A percentile compares a stretch with the other conserved stretches of the same genome.
Conservation (phyloP, 2,329 filamentous ascomycete genomes). For the Gremmenia infestans region DNA sequence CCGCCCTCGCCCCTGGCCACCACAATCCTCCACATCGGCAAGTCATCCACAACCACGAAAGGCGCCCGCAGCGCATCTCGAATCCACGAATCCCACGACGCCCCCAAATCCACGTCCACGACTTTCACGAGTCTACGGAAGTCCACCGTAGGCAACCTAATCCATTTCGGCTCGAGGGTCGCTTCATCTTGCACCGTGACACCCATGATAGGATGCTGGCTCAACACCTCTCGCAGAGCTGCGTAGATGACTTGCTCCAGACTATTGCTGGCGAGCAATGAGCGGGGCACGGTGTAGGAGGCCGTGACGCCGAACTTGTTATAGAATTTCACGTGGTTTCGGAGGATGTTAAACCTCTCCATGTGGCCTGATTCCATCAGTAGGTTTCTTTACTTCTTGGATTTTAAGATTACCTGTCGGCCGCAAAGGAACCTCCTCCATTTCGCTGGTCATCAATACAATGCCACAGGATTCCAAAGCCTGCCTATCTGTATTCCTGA, state of each 20-base stretch:
- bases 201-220: constrained; percentile 15
- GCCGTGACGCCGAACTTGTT: constrained; percentile 19
- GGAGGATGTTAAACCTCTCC: constrained; percentile 19
- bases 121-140: constrained; percentile 14
- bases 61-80: constrained; percentile 6
- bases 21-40: constrained; percentile 17
- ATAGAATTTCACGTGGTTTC: constrained; percentile 20
- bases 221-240: constrained; percentile 5
- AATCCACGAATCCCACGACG: constrained; percentile 11
- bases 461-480: not conserved
- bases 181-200: constrained; percentile 16
- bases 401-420: constrained; percentile 4
- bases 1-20: not conserved
- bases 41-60: constrained; percentile 7
- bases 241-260: constrained; percentile 11
- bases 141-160: constrained; percentile 9
- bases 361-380: constrained; percentile 11
- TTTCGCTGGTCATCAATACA: not conserved
- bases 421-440: constrained; percentile 1
- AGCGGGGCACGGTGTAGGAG: constrained; percentile 14
- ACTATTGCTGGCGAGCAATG: not conserved
- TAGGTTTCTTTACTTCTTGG: not conserved
- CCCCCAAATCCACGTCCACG: constrained; percentile 5
- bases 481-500: not conserved
- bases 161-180: constrained; percentile 13